A percentile compares a stretch with the other conserved stretches of the same genome.
phyloP scores from a whole-genome alignment of 805 yeast genomes.

The Zygosaccharomyces rouxii region DNA sequence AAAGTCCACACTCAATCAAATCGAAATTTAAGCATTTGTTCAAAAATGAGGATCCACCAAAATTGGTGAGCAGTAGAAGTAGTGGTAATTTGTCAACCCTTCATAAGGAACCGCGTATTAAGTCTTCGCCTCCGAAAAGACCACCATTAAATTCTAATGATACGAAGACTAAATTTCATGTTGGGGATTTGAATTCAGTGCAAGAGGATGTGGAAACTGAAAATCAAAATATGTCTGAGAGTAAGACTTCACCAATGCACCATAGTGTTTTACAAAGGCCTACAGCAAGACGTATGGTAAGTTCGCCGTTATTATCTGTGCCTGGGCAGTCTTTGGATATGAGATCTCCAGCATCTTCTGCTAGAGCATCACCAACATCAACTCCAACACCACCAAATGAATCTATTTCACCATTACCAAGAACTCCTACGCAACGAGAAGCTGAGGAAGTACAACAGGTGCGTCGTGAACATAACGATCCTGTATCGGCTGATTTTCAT shows the following conservation, averaged over 20 bases:
- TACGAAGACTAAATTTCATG: not conserved
- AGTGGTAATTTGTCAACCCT: conserved; percentile 10
- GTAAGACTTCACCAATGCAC: not conserved
- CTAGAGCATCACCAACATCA: not conserved
- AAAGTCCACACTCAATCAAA: conserved; percentile 8
- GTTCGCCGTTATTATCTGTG: not conserved
- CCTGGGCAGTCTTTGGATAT: not conserved
- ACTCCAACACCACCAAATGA: conserved; percentile 1
- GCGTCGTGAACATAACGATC: conserved; percentile 25
- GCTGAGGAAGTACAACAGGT: conserved; percentile 52
- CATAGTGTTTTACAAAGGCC: conserved; percentile 1
- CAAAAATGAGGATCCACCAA: conserved; percentile 2
- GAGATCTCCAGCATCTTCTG: not conserved
- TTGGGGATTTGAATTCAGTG: conserved; percentile 20
- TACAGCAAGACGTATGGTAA: conserved; percentile 1
- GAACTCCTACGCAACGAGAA: conserved; percentile 45
- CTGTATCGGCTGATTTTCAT: conserved; percentile 17
- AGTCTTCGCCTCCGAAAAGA: not conserved
- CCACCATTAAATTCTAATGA: not conserved
- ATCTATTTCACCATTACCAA: conserved; percentile 1
- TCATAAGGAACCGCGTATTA: not conserved
- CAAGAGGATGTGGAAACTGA: conserved; percentile 30
- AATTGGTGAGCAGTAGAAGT: conserved; percentile 6
- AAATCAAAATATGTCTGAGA: not conserved
- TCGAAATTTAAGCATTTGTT: conserved; percentile 11